Evolutionary conservation across 345 rosid species (phyloP).

Genomic region (Bruguiera sexangula): DNA sequence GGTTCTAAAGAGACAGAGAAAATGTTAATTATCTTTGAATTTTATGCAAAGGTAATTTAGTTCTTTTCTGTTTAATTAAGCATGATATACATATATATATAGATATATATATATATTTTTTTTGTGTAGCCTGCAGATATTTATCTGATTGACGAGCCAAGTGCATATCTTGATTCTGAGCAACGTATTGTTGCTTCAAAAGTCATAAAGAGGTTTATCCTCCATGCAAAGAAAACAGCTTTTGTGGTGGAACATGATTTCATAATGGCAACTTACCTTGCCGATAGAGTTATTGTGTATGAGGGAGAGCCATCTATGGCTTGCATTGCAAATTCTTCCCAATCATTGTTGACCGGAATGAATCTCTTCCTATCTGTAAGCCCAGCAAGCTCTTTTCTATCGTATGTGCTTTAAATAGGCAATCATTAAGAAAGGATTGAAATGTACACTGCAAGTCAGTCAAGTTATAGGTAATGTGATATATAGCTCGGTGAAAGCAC

Average conservation of each 20-base stretch:
- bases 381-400: conserved; percentile 6
- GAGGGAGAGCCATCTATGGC: conserved; percentile 88
- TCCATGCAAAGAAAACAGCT: conserved; percentile 97
- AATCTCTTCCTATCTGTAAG: conserved; percentile 95
- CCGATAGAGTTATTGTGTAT: conserved; percentile 87
- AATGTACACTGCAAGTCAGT: too few relatives aligned
- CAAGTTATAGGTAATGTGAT: too few relatives aligned
- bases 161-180: conserved; percentile 99
- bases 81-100: not conserved
- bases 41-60: not conserved
- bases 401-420: not conserved
- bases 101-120: too few relatives aligned
- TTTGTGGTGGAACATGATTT: conserved; percentile 98
- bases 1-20: too few relatives aligned
- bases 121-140: conserved; percentile 89
- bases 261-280: conserved; percentile 93
- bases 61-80: not conserved
- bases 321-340: conserved; percentile 84
- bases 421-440: too few relatives aligned
- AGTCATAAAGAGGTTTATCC: conserved; percentile 96
- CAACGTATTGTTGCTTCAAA: conserved; percentile 96
- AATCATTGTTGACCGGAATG: conserved; percentile 93
- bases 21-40: not conserved
- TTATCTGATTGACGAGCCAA: conserved; percentile 97
- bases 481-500: too few relatives aligned